Evolutionary conservation across 2,329 filamentous ascomycete species (phyloP), one percentile per base, ranked within the genome.

Genomic region (Fusarium sterilihyphosum): DNA sequence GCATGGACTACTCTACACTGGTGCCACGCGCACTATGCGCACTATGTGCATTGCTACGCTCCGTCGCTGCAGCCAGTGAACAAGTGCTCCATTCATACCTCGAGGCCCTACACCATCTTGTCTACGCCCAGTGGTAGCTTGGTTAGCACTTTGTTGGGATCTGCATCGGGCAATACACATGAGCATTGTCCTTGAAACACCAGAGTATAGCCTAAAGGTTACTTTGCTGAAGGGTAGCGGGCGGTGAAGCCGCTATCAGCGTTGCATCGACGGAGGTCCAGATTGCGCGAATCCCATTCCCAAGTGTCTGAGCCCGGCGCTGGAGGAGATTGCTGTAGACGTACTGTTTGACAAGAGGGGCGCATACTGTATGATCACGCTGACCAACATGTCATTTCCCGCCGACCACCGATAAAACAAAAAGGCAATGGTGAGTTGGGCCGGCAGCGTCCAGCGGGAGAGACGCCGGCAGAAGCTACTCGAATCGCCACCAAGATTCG

Each of bases 361-460:
- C 38, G 59, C 70, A 56, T 46, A 78, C 77, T 44, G 77, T 76
- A 62, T 70, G 75, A 64, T 78, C 77, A 78, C 77, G 77, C 67
- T 77, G 78, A 67, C 69, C 62, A 78, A 71, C 64, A 73, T 72
- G 69, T 77, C 74, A 77, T 78, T 78, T 77, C 76, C 76, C 70
- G 61, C 65, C 67, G 65, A 71, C 74, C 70, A 73, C 59, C 67
- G 47, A 52, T 52, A 60, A 33, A 43, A 49, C 13, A 41, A 26
- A 33, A 57, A 65, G 46, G 64, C 20, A 61, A 40, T 22, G n/a
- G n/a, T 53, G 33, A 37, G 50, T 17, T 37, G 16, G 40, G 64
- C 65, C 68, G 61, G 72, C 61, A 70, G 53, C 53, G 49, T 37
- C 18, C n/a, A 37, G n/a, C 50, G 50, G 50, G 50, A 53, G 33